These are phyloP conservation scores for Physcia stellaris DNA, from an alignment of 495 filamentous ascomycete species.

Conservation along the genomic window DNA sequence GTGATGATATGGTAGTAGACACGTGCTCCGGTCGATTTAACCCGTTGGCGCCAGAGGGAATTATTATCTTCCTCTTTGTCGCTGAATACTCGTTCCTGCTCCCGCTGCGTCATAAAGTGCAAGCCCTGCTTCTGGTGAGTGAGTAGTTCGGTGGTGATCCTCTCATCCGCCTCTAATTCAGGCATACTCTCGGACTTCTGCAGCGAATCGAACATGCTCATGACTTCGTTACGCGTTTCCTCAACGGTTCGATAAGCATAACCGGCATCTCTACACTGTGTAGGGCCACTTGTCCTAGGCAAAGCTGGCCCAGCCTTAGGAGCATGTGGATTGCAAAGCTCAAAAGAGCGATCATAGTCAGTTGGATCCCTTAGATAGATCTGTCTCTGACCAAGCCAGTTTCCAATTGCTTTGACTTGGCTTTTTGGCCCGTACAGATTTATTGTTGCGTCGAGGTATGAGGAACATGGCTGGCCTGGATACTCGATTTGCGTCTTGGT, in stretches of 20 bases:
- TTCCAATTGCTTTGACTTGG: conserved; percentile 47
- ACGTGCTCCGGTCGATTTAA: conserved; percentile 35
- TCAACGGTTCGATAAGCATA: conserved; percentile 56
- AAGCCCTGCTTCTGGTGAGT: conserved; percentile 86
- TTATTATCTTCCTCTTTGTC: conserved; percentile 44
- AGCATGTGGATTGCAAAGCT: conserved; percentile 56
- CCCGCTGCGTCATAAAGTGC: conserved; percentile 75
- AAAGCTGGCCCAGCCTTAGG: conserved; percentile 24
- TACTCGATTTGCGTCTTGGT: conserved; percentile 40
- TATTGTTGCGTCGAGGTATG: conserved; percentile 44
- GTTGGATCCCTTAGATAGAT: conserved; percentile 51
- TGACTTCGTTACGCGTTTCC: conserved; percentile 71
- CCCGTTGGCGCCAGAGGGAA: conserved; percentile 58
- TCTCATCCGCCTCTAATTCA: conserved; percentile 49
- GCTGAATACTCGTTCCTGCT: conserved; percentile 44
- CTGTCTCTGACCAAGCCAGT: conserved; percentile 45
- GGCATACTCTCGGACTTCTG: conserved; percentile 60
- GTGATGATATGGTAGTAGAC: conserved; percentile 76
- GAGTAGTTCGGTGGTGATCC: conserved; percentile 57
- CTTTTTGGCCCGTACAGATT: conserved; percentile 71
- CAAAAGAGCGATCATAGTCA: conserved; percentile 47
- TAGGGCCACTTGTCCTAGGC: conserved; percentile 8
- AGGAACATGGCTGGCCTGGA: conserved; percentile 38
- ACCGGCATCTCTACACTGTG: conserved; percentile 17
- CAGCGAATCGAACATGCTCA: conserved; percentile 77